Evolutionary conservation across 208 protist species (phyloP).

Genomic region (Wallacemonas collosoma): DNA sequence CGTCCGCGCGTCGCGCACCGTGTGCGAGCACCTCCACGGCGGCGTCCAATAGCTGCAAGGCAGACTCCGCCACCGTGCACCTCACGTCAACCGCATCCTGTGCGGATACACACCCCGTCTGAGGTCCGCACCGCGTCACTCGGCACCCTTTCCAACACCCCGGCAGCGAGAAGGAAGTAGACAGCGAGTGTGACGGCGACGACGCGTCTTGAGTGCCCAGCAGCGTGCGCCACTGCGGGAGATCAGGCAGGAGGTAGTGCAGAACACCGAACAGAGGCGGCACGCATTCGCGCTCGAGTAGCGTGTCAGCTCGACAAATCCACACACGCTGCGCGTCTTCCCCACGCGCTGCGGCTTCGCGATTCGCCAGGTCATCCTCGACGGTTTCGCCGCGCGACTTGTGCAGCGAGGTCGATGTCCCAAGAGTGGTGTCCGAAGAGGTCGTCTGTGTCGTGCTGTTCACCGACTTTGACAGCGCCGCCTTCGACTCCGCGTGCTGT

Average conservation of each 20-base stretch:
- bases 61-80: conserved; percentile 2
- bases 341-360: neutral
- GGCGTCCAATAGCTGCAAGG: conserved; percentile 6
- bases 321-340: conserved; percentile 11
- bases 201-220: neutral
- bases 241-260: conserved; percentile 15
- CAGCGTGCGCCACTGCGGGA: conserved; percentile 25
- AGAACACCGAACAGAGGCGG: conserved; percentile 26
- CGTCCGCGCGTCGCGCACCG: neutral
- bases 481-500: neutral
- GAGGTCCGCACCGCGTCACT: too few relatives aligned
- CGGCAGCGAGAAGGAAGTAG: neutral
- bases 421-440: neutral
- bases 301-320: conserved; percentile 6
- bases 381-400: neutral
- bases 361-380: neutral
- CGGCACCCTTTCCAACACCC: too few relatives aligned
- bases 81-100: conserved; percentile 1
- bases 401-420: neutral
- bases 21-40: neutral
- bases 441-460: neutral
- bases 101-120: neutral
- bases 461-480: neutral
- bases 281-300: conserved; percentile 14
- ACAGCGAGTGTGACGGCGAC: neutral